Conservation (phyloP, 306 rosid genomes). For the Vigna reflexopilosa region DNA sequence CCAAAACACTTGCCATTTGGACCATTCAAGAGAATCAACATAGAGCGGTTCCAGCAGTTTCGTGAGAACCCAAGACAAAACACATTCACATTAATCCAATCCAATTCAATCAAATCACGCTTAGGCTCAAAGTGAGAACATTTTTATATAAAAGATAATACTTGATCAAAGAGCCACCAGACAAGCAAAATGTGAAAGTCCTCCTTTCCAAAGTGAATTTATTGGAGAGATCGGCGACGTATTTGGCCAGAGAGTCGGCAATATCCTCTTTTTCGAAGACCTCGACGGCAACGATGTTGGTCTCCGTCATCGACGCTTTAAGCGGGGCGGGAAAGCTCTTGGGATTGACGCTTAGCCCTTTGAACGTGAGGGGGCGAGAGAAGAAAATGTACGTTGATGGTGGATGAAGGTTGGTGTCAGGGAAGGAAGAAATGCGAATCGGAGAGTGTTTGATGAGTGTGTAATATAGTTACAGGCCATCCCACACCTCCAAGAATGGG, state of each 20-base stretch:
- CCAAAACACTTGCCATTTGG: slow-evolving; percentile 93
- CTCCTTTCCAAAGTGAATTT: slow-evolving; percentile 70
- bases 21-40: slow-evolving; percentile 76
- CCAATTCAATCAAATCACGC: background rate
- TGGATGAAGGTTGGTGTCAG: too few relatives aligned
- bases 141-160: slow-evolving; percentile 5
- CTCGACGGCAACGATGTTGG: slow-evolving; percentile 47
- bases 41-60: slow-evolving; percentile 77
- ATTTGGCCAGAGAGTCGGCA: slow-evolving; percentile 72
- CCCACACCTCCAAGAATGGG: too few relatives aligned
- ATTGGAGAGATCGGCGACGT: slow-evolving; percentile 78
- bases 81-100: background rate
- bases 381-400: too few relatives aligned
- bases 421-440: too few relatives aligned
- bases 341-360: background rate
- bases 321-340: background rate
- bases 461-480: too few relatives aligned
- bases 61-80: slow-evolving; percentile 51
- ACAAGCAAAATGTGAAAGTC: slow-evolving; percentile 75
- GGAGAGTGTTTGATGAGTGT: too few relatives aligned
- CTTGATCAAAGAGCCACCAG: slow-evolving; percentile 88
- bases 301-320: slow-evolving; percentile 51
- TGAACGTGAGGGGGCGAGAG: too few relatives aligned
- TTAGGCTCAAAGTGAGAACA: background rate
- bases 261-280: slow-evolving; percentile 74